These are phyloP conservation scores for Microdochium bolleyi DNA, from an alignment of 2,329 filamentous ascomycete genomes.

Conservation along the genomic window DNA sequence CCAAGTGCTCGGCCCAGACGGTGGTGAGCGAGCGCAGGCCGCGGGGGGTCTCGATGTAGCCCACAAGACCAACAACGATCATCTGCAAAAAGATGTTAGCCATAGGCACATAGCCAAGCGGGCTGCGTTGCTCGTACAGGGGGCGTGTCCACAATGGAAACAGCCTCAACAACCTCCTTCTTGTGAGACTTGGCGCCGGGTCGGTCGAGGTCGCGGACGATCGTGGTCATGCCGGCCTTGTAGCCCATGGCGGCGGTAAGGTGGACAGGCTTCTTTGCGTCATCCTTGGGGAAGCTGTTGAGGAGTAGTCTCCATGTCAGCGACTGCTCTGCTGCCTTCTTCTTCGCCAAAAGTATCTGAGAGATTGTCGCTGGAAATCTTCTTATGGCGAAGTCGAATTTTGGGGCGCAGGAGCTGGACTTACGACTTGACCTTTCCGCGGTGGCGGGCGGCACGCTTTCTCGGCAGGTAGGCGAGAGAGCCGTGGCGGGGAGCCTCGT, in stretches of 20 bases:
- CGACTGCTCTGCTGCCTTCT: neutral
- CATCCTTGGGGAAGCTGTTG: conserved; percentile 96
- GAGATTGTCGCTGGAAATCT: neutral
- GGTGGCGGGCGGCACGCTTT: conserved; percentile 90
- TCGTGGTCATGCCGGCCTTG: conserved; percentile 99
- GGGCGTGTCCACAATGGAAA: conserved; percentile 84
- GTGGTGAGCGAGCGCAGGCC: conserved; percentile 99
- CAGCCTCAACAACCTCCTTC: conserved; percentile 91
- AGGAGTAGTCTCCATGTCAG: conserved; percentile 1
- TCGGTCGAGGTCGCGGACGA: conserved; percentile 98
- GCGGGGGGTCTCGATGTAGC: conserved; percentile 99
- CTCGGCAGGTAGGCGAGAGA: conserved; percentile 80
- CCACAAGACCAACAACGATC: conserved; percentile 99
- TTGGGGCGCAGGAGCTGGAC: conserved; percentile 23
- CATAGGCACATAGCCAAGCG: conserved; percentile 68
- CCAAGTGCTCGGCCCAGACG: conserved; percentile 98
- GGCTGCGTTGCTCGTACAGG: conserved; percentile 86
- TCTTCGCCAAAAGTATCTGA: neutral
- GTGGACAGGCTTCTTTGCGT: conserved; percentile 99
- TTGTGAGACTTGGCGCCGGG: conserved; percentile 99
- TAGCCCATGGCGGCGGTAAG: conserved; percentile 97
- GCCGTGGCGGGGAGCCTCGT: conserved; percentile 89
- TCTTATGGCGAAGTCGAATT: neutral
- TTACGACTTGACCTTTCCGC: conserved; percentile 98
- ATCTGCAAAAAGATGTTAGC: conserved; percentile 72